Evolutionary conservation across 345 rosid genomes (phyloP).

Genomic region (Theobroma cacao): DNA sequence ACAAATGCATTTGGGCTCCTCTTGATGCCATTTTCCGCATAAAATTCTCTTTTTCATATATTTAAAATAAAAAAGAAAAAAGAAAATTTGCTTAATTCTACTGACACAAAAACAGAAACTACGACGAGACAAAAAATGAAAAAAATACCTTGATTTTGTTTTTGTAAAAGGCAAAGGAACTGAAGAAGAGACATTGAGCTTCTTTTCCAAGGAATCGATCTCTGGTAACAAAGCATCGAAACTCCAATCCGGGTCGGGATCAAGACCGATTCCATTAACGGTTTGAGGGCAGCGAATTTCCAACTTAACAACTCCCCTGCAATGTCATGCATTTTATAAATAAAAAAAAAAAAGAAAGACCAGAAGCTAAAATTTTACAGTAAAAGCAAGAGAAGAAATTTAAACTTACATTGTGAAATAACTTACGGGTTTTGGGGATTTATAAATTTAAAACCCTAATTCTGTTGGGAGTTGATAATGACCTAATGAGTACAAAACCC

Average conservation of each 20-base stretch:
- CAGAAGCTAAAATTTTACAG: neutral
- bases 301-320: conserved; percentile 62
- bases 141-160: conserved; percentile 38
- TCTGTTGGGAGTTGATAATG: neutral
- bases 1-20: conserved; percentile 48
- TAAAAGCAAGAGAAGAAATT: neutral
- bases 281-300: conserved; percentile 57
- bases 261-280: conserved; percentile 54
- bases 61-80: neutral
- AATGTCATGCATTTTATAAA: neutral
- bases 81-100: neutral
- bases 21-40: conserved; percentile 26
- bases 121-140: neutral
- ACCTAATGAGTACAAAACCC: neutral
- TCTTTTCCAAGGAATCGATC: conserved; percentile 63
- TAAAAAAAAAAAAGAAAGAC: neutral
- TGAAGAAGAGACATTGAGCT: conserved; percentile 44
- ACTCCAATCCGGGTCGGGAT: conserved; percentile 83
- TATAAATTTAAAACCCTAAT: conserved; percentile 3
- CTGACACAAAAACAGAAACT: neutral
- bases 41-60: conserved; percentile 15
- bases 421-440: neutral
- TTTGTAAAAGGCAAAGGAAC: conserved; percentile 43
- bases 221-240: conserved; percentile 53
- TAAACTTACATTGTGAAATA: conserved; percentile 4